A percentile compares a stretch with the other conserved stretches of the same genome.
These are phyloP conservation scores for Pseudozyma hubeiensis DNA, from an alignment of 1,284 basidiomycete species.

Conservation along the genomic window DNA sequence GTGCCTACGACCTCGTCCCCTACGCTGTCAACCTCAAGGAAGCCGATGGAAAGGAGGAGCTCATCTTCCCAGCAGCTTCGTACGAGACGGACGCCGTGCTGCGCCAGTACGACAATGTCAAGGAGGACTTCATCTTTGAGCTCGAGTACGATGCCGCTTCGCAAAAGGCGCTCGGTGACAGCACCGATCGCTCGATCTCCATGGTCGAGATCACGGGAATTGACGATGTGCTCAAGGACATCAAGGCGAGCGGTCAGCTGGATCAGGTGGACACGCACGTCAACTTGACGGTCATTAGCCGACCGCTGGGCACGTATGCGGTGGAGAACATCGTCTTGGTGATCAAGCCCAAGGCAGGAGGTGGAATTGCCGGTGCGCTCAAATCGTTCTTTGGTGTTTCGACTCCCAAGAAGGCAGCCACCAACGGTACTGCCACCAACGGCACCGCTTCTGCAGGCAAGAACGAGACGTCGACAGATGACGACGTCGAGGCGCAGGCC, in stretches of 20 bases:
- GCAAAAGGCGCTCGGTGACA: slow-evolving; percentile 33
- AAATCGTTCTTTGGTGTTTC: slow-evolving; percentile 61
- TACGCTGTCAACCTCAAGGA: slow-evolving; percentile 59
- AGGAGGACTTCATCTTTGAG: slow-evolving; percentile 59
- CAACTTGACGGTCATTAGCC: slow-evolving; percentile 59
- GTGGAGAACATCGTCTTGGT: slow-evolving; percentile 55
- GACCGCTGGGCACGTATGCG: slow-evolving; percentile 58
- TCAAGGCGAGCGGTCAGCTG: slow-evolving; percentile 56
- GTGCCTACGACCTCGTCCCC: slow-evolving; percentile 75
- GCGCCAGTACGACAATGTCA: slow-evolving; percentile 48
- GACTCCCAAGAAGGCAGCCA: slow-evolving; percentile 31
- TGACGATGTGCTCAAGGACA: slow-evolving; percentile 48
- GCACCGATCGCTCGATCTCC: slow-evolving; percentile 36
- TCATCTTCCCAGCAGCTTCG: slow-evolving; percentile 56
- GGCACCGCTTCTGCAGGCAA: slow-evolving; percentile 21
- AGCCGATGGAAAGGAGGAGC: slow-evolving; percentile 45
- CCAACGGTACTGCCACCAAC: slow-evolving; percentile 35
- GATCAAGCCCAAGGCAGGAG: slow-evolving; percentile 60
- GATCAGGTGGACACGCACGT: slow-evolving; percentile 58
- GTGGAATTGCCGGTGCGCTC: slow-evolving; percentile 60
- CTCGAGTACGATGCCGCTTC: slow-evolving; percentile 51
- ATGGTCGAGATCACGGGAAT: slow-evolving; percentile 58
- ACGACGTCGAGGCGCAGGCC: slow-evolving; percentile 10
- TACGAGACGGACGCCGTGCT: slow-evolving; percentile 38
- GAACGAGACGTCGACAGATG: slow-evolving; percentile 12